These are phyloP conservation scores for Lactarius evosmus DNA, from an alignment of 768 basidiomycete species.

Conservation along the genomic window DNA sequence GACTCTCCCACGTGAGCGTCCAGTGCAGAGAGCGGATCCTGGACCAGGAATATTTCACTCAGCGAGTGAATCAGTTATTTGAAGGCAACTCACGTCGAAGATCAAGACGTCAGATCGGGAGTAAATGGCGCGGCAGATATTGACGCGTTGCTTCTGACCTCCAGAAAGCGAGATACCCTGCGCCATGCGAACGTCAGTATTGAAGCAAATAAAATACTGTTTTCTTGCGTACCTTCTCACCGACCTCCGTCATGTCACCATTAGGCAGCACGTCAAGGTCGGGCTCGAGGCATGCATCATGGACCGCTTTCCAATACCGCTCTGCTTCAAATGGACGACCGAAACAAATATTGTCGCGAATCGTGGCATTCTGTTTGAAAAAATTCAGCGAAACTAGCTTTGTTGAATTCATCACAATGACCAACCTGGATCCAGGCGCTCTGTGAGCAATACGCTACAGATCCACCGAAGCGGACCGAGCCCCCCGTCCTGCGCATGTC, in stretches of 20 bases:
- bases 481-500: slow-evolving; percentile 79
- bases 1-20: slow-evolving; percentile 90
- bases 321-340: slow-evolving; percentile 79
- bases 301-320: slow-evolving; percentile 77
- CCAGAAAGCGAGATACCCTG: slow-evolving; percentile 85
- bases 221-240: slow-evolving; percentile 49
- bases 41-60: neutral
- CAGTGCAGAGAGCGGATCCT: slow-evolving; percentile 86
- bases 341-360: slow-evolving; percentile 88
- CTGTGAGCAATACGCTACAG: slow-evolving; percentile 81
- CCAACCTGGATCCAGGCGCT: slow-evolving; percentile 83
- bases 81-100: slow-evolving; percentile 53
- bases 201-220: neutral
- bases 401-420: slow-evolving; percentile 5
- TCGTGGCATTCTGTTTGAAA: slow-evolving; percentile 61
- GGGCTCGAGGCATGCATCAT: slow-evolving; percentile 72
- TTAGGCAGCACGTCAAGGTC: slow-evolving; percentile 75
- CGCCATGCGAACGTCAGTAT: neutral
- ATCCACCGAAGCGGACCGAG: slow-evolving; percentile 66
- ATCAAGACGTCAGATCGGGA: slow-evolving; percentile 83
- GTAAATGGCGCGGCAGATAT: slow-evolving; percentile 86
- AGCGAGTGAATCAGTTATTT: neutral
- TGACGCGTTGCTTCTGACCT: slow-evolving; percentile 76
- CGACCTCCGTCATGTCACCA: slow-evolving; percentile 82
- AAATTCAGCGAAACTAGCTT: neutral